Conservation (phyloP, 2,329 filamentous ascomycete genomes). For the Fusarium palustre region DNA sequence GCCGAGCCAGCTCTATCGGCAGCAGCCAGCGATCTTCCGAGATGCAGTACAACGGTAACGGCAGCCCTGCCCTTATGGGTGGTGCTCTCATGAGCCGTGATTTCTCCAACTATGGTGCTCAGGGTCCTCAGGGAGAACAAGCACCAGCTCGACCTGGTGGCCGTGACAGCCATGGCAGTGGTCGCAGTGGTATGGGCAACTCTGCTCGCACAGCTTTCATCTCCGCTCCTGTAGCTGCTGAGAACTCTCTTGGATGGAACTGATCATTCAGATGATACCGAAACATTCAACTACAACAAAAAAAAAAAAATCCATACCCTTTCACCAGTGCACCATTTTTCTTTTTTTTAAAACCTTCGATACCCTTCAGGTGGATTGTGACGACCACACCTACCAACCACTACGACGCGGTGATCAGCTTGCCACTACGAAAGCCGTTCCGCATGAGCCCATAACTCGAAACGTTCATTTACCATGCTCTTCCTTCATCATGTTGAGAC, state of each 20-base stretch:
- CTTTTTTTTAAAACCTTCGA: slow-evolving; percentile 47
- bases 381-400: slow-evolving; percentile 40
- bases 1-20: slow-evolving; percentile 79
- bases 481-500: slow-evolving; percentile 40
- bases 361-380: slow-evolving; percentile 51
- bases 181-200: slow-evolving; percentile 65
- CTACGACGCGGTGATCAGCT: slow-evolving; percentile 37
- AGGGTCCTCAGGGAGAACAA: slow-evolving; percentile 56
- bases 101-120: slow-evolving; percentile 66
- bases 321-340: slow-evolving; percentile 41
- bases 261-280: slow-evolving; percentile 55
- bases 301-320: slow-evolving; percentile 40
- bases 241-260: slow-evolving; percentile 97
- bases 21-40: slow-evolving; percentile 60
- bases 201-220: slow-evolving; percentile 74
- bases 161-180: slow-evolving; percentile 74
- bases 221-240: slow-evolving; percentile 88
- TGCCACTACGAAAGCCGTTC: slow-evolving; percentile 19
- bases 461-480: slow-evolving; percentile 39
- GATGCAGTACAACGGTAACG: slow-evolving; percentile 63
- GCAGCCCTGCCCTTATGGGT: slow-evolving; percentile 75
- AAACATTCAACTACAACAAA: slow-evolving; percentile 27
- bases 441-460: slow-evolving; percentile 41
- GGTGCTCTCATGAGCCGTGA: slow-evolving; percentile 71
- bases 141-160: slow-evolving; percentile 50